These are phyloP conservation scores for Phytophthora vignae DNA, from an alignment of 352 stramenopile genomes.

Conservation along the genomic window DNA sequence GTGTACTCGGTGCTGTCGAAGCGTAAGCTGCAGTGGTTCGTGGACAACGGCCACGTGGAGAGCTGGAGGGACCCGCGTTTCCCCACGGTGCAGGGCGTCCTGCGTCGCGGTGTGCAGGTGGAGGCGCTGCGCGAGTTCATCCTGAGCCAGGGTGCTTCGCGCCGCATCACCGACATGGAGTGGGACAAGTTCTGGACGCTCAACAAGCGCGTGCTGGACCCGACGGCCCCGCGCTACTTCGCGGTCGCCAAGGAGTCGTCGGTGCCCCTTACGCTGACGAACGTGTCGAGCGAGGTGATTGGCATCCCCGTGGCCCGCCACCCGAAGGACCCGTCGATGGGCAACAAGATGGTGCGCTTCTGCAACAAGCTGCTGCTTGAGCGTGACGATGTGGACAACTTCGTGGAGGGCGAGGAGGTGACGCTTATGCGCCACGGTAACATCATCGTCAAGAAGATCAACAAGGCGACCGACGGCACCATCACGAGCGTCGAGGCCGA, in stretches of 20 bases:
- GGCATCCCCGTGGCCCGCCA: conserved; percentile 74
- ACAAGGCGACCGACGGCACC: conserved; percentile 58
- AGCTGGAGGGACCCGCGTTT: conserved; percentile 99
- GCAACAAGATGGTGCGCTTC: conserved; percentile 92
- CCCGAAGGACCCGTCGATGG: conserved; percentile 81
- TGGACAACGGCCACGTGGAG: conserved; percentile 96
- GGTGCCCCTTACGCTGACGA: conserved; percentile 91
- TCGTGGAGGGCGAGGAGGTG: conserved; percentile 97
- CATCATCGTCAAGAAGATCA: conserved; percentile 82
- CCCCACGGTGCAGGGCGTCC: conserved; percentile 97
- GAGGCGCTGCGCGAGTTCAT: conserved; percentile 97
- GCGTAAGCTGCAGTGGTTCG: conserved; percentile 99
- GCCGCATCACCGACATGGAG: conserved; percentile 98
- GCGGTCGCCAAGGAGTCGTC: conserved; percentile 92
- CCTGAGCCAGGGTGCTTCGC: conserved; percentile 95
- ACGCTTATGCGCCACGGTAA: conserved; percentile 98
- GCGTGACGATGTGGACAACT: conserved; percentile 93
- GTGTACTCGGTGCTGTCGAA: conserved; percentile 99
- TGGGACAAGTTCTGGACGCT: conserved; percentile 99
- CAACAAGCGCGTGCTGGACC: conserved; percentile 99
- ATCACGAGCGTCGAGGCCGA: conserved; percentile 75
- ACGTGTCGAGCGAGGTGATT: conserved; percentile 67
- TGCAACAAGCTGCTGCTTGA: conserved; percentile 94
- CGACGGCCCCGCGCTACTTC: conserved; percentile 96
- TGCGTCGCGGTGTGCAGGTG: conserved; percentile 96